Evolutionary conservation across 306 rosid genomes (phyloP).

Genomic region (Lotus japonicus): DNA sequence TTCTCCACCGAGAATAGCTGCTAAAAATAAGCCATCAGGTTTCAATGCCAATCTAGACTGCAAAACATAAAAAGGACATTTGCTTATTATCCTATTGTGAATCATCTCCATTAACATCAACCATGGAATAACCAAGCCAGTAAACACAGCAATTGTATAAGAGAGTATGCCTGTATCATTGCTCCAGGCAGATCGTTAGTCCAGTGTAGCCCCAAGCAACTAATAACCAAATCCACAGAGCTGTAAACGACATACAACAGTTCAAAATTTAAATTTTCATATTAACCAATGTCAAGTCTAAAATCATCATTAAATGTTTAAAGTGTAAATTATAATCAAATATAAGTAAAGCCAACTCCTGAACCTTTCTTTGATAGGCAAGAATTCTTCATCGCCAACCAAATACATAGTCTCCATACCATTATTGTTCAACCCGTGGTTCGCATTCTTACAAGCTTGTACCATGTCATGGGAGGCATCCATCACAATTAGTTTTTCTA

Average conservation of each 20-base stretch:
- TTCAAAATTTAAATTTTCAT: conserved; percentile 6
- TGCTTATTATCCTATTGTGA: not conserved
- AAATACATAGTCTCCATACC: conserved; percentile 50
- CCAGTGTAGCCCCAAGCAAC: conserved; percentile 98
- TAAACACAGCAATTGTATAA: not conserved
- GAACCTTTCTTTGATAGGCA: conserved; percentile 81
- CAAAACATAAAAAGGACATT: conserved; percentile 29
- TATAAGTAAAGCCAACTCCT: not conserved
- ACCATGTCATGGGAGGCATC: conserved; percentile 83
- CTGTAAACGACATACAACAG: conserved; percentile 40
- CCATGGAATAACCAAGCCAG: not conserved
- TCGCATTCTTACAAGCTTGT: conserved; percentile 50
- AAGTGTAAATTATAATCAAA: not conserved
- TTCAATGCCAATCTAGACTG: conserved; percentile 93
- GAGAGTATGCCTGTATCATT: conserved; percentile 70
- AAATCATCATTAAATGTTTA: not conserved
- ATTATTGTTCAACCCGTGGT: conserved; percentile 18
- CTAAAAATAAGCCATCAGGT: conserved; percentile 94
- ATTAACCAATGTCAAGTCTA: not conserved
- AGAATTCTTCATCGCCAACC: conserved; percentile 86
- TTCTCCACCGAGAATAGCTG: conserved; percentile 92
- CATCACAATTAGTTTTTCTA: conserved; percentile 75
- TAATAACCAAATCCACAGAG: conserved; percentile 79
- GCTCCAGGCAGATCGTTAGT: conserved; percentile 99
- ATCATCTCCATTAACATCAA: too few relatives aligned